phyloP scores from a whole-genome alignment of 108 stramenopile genomes.

The Nannochloropsis granulata region DNA sequence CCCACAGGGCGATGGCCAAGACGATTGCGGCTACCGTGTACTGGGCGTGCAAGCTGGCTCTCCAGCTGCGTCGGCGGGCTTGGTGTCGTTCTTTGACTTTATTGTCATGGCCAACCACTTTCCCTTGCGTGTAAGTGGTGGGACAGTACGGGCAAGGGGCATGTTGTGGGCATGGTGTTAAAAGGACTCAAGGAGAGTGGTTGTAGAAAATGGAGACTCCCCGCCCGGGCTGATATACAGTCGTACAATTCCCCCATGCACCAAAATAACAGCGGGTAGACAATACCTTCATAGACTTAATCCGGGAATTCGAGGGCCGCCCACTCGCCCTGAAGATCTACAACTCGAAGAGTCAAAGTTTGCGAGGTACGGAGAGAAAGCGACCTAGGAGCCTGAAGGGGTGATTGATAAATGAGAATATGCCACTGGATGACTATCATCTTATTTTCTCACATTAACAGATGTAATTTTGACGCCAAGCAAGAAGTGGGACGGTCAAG shows the following conservation, averaged over 20 bases:
- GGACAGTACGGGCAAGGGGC: background rate
- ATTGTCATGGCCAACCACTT: constrained; percentile 51
- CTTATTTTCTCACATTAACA: background rate
- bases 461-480: constrained; percentile 57
- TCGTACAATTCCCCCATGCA: too few relatives aligned
- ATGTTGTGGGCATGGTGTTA: too few relatives aligned
- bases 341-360: constrained; percentile 25
- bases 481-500: constrained; percentile 75
- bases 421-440: background rate
- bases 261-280: background rate
- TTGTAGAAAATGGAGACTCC: too few relatives aligned
- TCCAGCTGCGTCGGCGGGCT: constrained; percentile 69
- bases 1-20: constrained; percentile 24
- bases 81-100: constrained; percentile 87
- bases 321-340: constrained; percentile 31
- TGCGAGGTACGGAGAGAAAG: background rate
- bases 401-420: background rate
- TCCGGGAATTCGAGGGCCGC: constrained; percentile 34
- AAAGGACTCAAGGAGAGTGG: too few relatives aligned
- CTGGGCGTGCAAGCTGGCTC: constrained; percentile 81
- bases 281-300: constrained; percentile 30
- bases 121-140: background rate
- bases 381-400: background rate
- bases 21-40: constrained; percentile 78
- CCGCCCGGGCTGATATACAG: too few relatives aligned